Evolutionary conservation across 495 filamentous ascomycete species (phyloP).

Genomic region (Penicillium bovifimosum): DNA sequence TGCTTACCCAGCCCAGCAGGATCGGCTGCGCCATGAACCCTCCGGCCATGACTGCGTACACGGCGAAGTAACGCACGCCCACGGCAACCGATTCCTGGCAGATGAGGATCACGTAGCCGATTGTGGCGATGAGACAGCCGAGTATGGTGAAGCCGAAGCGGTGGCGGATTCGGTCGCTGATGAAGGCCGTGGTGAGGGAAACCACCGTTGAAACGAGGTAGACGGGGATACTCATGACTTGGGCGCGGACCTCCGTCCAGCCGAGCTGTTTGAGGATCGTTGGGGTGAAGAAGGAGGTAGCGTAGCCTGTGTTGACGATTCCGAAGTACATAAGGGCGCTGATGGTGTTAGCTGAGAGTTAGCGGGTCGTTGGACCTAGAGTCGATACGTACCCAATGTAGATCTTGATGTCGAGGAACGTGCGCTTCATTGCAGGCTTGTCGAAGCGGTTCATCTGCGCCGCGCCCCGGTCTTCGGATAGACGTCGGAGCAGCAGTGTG

Average conservation of each 20-base stretch:
- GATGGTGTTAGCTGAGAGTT: not conserved
- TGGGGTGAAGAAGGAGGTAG: conserved; percentile 49
- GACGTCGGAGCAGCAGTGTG: conserved; percentile 35
- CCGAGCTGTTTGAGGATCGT: conserved; percentile 54
- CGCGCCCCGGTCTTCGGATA: conserved; percentile 37
- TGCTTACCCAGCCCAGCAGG: conserved; percentile 48
- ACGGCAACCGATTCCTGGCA: conserved; percentile 31
- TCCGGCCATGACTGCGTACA: conserved; percentile 44
- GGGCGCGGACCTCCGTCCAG: conserved; percentile 44
- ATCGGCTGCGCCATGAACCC: conserved; percentile 44
- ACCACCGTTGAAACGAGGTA: conserved; percentile 48
- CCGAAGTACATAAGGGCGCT: conserved; percentile 47
- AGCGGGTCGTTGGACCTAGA: no score
- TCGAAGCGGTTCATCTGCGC: conserved; percentile 48
- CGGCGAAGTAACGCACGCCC: conserved; percentile 43
- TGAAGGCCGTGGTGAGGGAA: conserved; percentile 39
- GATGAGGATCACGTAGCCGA: conserved; percentile 49
- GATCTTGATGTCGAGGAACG: conserved; percentile 52
- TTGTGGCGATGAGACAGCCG: conserved; percentile 40
- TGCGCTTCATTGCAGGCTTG: conserved; percentile 38
- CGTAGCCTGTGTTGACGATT: conserved; percentile 46
- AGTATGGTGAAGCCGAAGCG: conserved; percentile 48
- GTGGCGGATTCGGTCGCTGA: conserved; percentile 44
- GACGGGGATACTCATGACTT: conserved; percentile 52
- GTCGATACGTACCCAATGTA: conserved; percentile 36